These are phyloP conservation scores for Kazachstania martiniae DNA, from an alignment of 805 yeast genomes.

Conservation along the genomic window DNA sequence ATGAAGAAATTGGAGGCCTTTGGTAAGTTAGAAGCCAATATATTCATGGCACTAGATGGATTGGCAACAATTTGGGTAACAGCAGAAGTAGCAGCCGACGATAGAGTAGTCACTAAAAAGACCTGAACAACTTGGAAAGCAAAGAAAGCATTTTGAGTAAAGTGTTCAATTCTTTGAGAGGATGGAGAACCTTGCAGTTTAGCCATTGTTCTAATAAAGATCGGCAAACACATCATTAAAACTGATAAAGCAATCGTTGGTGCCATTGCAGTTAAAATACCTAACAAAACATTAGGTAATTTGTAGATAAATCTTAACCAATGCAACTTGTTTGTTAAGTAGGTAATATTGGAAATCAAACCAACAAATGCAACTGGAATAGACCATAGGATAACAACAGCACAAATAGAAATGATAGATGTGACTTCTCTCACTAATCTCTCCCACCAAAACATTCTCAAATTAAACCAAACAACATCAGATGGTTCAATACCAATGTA, in stretches of 20 bases:
- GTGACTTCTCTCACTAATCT: conserved; percentile 41
- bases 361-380: conserved; percentile 75
- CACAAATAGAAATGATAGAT: conserved; percentile 44
- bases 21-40: conserved; percentile 61
- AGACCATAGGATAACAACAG: conserved; percentile 57
- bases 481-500: conserved; percentile 52
- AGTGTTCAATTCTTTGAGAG: conserved; percentile 46
- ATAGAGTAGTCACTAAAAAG: conserved; percentile 56
- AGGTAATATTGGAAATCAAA: conserved; percentile 55
- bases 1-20: conserved; percentile 64
- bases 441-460: conserved; percentile 79
- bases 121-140: conserved; percentile 63
- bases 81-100: conserved; percentile 62
- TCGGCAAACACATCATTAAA: conserved; percentile 58
- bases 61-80: conserved; percentile 49
- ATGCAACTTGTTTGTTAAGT: conserved; percentile 44
- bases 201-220: conserved; percentile 53
- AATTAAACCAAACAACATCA: conserved; percentile 59
- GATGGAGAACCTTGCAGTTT: conserved; percentile 48
- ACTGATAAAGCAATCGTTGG: conserved; percentile 58
- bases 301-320: conserved; percentile 47
- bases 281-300: conserved; percentile 43
- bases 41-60: conserved; percentile 46
- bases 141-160: conserved; percentile 57
- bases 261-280: conserved; percentile 55